A percentile compares a stretch with the other conserved stretches of the same genome.
phyloP scores from a whole-genome alignment of 2,329 filamentous ascomycete species.

The Trichophyton mentagrophytes region DNA sequence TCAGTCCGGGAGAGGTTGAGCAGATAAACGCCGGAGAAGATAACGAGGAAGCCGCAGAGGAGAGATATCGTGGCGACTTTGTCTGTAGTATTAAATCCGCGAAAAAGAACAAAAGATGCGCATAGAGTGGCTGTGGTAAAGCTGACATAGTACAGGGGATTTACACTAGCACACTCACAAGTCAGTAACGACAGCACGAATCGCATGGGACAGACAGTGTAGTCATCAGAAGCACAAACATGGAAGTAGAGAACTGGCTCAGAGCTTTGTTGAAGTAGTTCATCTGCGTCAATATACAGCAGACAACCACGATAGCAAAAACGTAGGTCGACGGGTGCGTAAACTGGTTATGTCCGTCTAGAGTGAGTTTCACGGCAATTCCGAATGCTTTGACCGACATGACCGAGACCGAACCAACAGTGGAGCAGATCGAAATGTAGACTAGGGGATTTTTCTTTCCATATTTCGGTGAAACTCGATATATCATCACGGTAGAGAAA shows the following conservation, averaged over 20 bases:
- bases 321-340: constrained; percentile 90
- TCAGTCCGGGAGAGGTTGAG: constrained; percentile 90
- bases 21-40: constrained; percentile 89
- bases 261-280: constrained; percentile 99
- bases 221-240: constrained; percentile 47
- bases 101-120: constrained; percentile 91
- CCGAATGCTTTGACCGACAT: constrained; percentile 99
- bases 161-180: constrained; percentile 49
- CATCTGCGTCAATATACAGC: constrained; percentile 98
- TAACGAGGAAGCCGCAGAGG: constrained; percentile 83
- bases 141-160: constrained; percentile 92
- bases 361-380: constrained; percentile 89
- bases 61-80: constrained; percentile 84
- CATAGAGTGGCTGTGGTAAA: constrained; percentile 91
- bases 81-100: constrained; percentile 89
- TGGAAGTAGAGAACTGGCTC: constrained; percentile 91
- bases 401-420: constrained; percentile 90
- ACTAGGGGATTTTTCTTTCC: constrained; percentile 93
- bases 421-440: constrained; percentile 95
- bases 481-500: constrained; percentile 91
- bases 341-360: constrained; percentile 91
- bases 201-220: too few relatives aligned
- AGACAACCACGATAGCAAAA: constrained; percentile 80
- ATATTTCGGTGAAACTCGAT: constrained; percentile 75
- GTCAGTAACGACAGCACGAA: constrained; percentile 18